Base-by-base conservation (phyloP, 306 rosid genomes). In the Glycine soja region DNA sequence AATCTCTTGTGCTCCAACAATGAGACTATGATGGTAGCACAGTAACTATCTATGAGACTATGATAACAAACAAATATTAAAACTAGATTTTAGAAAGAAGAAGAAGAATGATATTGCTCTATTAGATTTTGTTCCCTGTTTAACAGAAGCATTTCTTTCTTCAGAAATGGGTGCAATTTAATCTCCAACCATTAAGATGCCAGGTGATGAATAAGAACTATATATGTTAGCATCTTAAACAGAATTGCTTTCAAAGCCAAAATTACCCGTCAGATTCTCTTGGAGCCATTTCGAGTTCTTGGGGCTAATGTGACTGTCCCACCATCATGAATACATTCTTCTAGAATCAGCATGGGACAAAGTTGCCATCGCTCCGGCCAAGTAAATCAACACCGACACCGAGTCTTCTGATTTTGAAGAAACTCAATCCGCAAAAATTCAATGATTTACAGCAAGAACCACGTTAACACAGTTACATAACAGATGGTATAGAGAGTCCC, bases 241-340 rank as follows among this genome's bases (percentile, higher is more conserved):
- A 67, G 83, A 74, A 75, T 67, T 8, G 67, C 83, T 80, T 78
- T 70, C 32, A 57, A 71, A 56, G 12, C 14, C 66, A 80, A 74
- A 63, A 30, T 77, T 77, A 86, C 99, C 99, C 43, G 97, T 90
- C 46, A 93, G 96, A 90, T 92, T 93, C 74, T 96, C 97, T 81
- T 90, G 94, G 61, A 96, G 99, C 99, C 99, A 96, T 93, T 90
- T 96, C 2, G 99, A 96, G 80, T 92, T 96, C 87, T 96, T 96
- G 4, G 99, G 98, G 82, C 97, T 90, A 24, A 91, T 93, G 87
- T 96, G 99, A 81, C 99, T 96, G 74, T 93, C 97, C 99, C 99
- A 96, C 99, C 99, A 96, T 98, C 99, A 93, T 52, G 99, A 95
- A 84, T 96, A 96, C 91, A 65, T 92, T 63, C 92, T 84, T 59